Conservation (phyloP, 169 alveolate species). For the Plasmodium vivax region DNA sequence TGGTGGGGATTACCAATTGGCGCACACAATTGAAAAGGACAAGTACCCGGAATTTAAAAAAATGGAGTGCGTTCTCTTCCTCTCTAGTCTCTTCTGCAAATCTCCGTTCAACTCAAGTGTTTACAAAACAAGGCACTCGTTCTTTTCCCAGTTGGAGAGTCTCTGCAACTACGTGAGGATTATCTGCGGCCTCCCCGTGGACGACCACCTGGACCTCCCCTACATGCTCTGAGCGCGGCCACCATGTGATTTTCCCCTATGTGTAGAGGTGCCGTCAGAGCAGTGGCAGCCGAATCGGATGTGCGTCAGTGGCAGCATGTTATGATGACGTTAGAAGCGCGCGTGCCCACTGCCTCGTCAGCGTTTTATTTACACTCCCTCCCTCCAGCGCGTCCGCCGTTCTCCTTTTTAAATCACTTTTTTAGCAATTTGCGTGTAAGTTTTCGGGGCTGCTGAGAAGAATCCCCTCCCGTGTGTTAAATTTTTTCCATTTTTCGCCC, state of each 20-base stretch:
- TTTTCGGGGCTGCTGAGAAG: neutral
- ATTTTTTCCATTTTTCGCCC: neutral
- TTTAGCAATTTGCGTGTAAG: neutral
- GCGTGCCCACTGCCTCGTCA: neutral
- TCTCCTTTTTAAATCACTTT: neutral
- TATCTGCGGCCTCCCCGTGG: constrained; percentile 49
- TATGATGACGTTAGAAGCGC: neutral
- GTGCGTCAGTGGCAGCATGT: neutral
- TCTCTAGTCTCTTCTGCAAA: constrained; percentile 59
- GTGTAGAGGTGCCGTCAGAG: neutral
- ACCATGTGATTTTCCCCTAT: neutral
- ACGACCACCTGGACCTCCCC: constrained; percentile 55
- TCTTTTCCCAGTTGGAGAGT: constrained; percentile 66
- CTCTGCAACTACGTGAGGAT: constrained; percentile 33
- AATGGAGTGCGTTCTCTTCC: constrained; percentile 28
- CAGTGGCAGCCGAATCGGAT: neutral
- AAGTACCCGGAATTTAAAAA: constrained; percentile 12
- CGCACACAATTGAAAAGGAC: constrained; percentile 1
- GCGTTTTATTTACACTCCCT: neutral
- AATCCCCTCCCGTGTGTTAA: neutral
- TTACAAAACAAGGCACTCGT: constrained; percentile 73
- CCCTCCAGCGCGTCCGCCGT: neutral
- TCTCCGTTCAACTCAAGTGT: constrained; percentile 52
- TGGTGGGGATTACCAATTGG: constrained; percentile 25
- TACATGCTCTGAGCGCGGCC: constrained; percentile 19